Conservation (phyloP, 225 moss, liverwort and hornwort genomes). For the Neckera pumila region DNA sequence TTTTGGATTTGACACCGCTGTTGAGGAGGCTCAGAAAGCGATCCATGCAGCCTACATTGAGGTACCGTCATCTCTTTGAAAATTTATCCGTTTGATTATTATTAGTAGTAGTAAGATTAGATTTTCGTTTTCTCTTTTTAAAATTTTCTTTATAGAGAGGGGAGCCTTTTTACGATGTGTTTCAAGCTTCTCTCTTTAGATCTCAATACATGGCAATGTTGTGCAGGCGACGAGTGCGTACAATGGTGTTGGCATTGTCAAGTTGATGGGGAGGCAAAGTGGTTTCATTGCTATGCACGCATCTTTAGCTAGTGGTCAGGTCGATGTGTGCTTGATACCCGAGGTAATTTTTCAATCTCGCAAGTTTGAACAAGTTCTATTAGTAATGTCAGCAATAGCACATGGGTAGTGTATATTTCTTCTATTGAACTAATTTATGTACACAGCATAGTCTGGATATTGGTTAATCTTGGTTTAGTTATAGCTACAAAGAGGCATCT, state of each 20-base stretch:
- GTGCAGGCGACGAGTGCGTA: constrained; percentile 78
- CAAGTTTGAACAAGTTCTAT: not conserved
- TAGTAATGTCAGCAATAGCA: not conserved
- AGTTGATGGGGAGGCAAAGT: constrained; percentile 93
- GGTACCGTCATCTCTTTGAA: constrained; percentile 4
- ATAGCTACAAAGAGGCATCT: not conserved
- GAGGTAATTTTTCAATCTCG: constrained; percentile 41
- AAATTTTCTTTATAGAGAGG: not conserved
- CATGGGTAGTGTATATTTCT: not conserved
- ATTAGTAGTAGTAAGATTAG: not conserved
- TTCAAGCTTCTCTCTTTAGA: not conserved
- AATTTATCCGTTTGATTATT: not conserved
- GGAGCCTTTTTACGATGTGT: not conserved
- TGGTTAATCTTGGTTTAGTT: not conserved
- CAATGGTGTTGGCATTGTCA: constrained; percentile 86
- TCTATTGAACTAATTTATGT: not conserved
- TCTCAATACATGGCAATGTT: not conserved
- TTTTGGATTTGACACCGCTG: constrained; percentile 95
- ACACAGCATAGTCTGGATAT: not conserved
- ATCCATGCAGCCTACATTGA: constrained; percentile 87
- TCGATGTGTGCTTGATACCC: constrained; percentile 87
- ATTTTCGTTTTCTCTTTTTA: not conserved
- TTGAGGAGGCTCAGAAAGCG: constrained; percentile 93
- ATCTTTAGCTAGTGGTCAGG: constrained; percentile 88
- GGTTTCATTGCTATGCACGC: constrained; percentile 99